phyloP scores from a whole-genome alignment of 108 stramenopile species.

The Skeletonema grethae region DNA sequence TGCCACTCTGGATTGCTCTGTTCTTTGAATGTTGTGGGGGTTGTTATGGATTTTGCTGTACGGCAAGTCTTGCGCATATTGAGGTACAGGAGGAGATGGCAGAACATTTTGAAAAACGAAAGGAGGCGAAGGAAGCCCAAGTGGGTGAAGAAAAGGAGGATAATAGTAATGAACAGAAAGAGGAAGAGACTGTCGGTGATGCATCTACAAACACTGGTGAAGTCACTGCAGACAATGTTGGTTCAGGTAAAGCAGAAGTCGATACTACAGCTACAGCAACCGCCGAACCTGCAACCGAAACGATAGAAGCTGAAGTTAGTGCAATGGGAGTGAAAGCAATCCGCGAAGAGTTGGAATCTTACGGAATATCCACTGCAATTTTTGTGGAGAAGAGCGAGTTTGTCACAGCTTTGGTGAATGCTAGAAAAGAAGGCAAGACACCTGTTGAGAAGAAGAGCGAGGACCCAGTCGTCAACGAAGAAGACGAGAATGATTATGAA shows the following conservation, averaged over 20 bases:
- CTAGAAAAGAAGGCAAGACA: conserved; percentile 69
- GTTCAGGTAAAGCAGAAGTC: not conserved
- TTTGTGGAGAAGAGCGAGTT: conserved; percentile 85
- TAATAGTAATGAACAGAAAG: conserved; percentile 16
- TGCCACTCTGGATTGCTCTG: conserved; percentile 71
- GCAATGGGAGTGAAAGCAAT: conserved; percentile 63
- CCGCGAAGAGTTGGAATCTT: conserved; percentile 66
- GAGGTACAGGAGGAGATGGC: conserved; percentile 52
- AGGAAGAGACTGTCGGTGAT: conserved; percentile 2
- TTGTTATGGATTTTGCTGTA: conserved; percentile 59
- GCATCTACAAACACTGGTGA: not conserved
- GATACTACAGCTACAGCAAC: not conserved
- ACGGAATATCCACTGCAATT: conserved; percentile 64
- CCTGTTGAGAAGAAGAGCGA: conserved; percentile 30
- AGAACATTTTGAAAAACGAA: conserved; percentile 34
- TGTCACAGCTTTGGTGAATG: conserved; percentile 64
- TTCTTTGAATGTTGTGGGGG: conserved; percentile 43
- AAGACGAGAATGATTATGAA: conserved; percentile 45
- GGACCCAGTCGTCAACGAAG: conserved; percentile 7
- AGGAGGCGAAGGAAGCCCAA: conserved; percentile 35
- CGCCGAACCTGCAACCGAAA: conserved; percentile 9
- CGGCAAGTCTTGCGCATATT: conserved; percentile 49
- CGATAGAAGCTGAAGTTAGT: conserved; percentile 55
- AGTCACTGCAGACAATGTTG: not conserved
- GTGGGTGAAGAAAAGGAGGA: not conserved